These are phyloP conservation scores for Phytophthora sansomeana DNA, from an alignment of 352 stramenopile genomes.

Conservation along the genomic window DNA sequence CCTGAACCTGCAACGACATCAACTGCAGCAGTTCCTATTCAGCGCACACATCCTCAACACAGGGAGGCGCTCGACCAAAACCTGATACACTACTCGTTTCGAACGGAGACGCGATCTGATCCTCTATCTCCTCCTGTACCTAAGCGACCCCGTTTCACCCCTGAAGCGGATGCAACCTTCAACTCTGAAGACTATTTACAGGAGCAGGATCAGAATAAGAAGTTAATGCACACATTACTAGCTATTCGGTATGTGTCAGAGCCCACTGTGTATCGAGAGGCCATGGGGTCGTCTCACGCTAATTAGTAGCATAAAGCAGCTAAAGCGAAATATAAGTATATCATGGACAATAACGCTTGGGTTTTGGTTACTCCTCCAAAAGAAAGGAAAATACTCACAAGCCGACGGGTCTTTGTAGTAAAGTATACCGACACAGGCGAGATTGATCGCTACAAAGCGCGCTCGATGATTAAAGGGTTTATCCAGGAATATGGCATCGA, in stretches of 20 bases:
- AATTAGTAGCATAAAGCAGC: constrained; percentile 9
- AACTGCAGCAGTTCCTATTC: too few relatives aligned
- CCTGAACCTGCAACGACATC: too few relatives aligned
- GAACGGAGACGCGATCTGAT: too few relatives aligned
- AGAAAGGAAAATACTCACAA: not conserved
- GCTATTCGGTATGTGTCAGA: constrained; percentile 13
- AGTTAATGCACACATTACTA: constrained; percentile 10
- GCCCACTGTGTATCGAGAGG: constrained; percentile 7
- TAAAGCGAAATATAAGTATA: constrained; percentile 1
- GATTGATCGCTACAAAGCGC: constrained; percentile 1
- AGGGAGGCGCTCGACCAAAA: too few relatives aligned
- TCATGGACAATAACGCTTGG: constrained; percentile 8
- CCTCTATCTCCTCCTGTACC: too few relatives aligned
- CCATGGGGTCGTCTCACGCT: constrained; percentile 7
- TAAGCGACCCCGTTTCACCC: too few relatives aligned
- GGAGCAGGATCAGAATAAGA: too few relatives aligned
- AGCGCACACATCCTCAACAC: too few relatives aligned
- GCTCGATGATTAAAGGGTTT: not conserved
- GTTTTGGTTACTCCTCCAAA: constrained; percentile 1
- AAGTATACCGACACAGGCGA: constrained; percentile 1
- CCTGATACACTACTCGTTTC: too few relatives aligned
- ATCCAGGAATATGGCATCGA: constrained; percentile 5
- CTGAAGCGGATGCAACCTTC: too few relatives aligned
- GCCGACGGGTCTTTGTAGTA: not conserved
- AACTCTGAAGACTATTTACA: not conserved